Percentiles rank a stretch among this genome's conserved stretches.
phyloP scores from a whole-genome alignment of 1,284 basidiomycete species.

The Heterobasidion parviporum region DNA sequence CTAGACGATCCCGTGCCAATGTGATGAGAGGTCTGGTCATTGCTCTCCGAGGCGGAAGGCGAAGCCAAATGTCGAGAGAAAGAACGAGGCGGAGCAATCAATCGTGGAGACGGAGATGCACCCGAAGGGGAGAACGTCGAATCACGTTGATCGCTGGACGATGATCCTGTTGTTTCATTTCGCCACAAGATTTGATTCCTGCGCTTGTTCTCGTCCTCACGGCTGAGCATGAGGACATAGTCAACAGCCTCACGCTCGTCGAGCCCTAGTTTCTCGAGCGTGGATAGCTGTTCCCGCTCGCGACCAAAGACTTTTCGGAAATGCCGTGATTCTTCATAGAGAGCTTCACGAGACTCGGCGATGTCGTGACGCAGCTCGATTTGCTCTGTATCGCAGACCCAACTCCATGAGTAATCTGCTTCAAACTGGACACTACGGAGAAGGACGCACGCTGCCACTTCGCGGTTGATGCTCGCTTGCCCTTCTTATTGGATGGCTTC shows the following conservation, averaged over 20 bases:
- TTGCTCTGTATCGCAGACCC: conserved; percentile 35
- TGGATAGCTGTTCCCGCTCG: conserved; percentile 47
- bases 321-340: conserved; percentile 39
- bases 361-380: conserved; percentile 62
- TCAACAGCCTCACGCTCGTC: conserved; percentile 74
- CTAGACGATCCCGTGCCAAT: conserved; percentile 25
- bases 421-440: conserved; percentile 8
- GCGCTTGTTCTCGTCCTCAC: conserved; percentile 55
- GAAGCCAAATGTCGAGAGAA: conserved; percentile 11
- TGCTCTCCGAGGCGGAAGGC: conserved; percentile 16
- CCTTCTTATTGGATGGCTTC: conserved; percentile 18
- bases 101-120: conserved; percentile 4
- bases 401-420: conserved; percentile 5
- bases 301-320: conserved; percentile 32
- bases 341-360: conserved; percentile 44
- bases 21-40: conserved; percentile 29
- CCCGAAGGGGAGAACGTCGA: not conserved
- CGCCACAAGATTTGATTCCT: conserved; percentile 9
- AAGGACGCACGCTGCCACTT: conserved; percentile 43
- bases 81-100: conserved; percentile 9
- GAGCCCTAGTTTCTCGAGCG: conserved; percentile 59
- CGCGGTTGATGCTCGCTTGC: conserved; percentile 11
- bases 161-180: conserved; percentile 22
- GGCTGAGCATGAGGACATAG: conserved; percentile 80
- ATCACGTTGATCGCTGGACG: conserved; percentile 1